phyloP scores from a whole-genome alignment of 176 grass and related monocot genomes.

The Oryza officinalis region DNA sequence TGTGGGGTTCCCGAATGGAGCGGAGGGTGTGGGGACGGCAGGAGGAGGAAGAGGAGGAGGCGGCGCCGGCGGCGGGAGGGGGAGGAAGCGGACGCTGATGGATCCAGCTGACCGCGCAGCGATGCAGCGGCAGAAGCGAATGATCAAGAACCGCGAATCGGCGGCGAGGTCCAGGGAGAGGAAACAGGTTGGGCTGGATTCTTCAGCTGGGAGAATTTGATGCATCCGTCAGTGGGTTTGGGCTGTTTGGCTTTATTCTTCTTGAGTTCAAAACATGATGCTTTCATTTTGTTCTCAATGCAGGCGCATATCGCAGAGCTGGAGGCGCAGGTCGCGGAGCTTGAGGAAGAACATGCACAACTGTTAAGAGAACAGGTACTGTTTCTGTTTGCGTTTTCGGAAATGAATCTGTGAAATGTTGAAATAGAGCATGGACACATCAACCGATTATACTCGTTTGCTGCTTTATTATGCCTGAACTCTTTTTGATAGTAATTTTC shows the following conservation, averaged over 20 bases:
- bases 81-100: slow-evolving; percentile 60
- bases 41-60: slow-evolving; percentile 18
- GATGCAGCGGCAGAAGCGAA: slow-evolving; percentile 90
- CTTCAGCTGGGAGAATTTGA: neutral
- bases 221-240: neutral
- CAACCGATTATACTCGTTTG: neutral
- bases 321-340: slow-evolving; percentile 76
- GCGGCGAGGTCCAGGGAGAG: slow-evolving; percentile 94
- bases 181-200: slow-evolving; percentile 64
- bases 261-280: neutral
- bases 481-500: neutral
- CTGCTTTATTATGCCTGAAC: neutral
- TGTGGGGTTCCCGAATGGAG: slow-evolving; percentile 41
- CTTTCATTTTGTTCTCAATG: slow-evolving; percentile 16
- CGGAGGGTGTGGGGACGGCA: neutral
- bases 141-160: slow-evolving; percentile 99
- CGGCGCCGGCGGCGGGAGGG: slow-evolving; percentile 38
- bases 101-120: slow-evolving; percentile 72
- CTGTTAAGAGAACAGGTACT: slow-evolving; percentile 66
- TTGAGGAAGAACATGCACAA: slow-evolving; percentile 83
- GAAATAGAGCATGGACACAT: neutral
- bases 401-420: neutral
- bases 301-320: slow-evolving; percentile 89
- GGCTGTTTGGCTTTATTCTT: neutral
- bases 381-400: neutral